A percentile compares a stretch with the other conserved stretches of the same genome.
phyloP scores from a whole-genome alignment of 495 filamentous ascomycete species.

The Aspergillus avenaceus region DNA sequence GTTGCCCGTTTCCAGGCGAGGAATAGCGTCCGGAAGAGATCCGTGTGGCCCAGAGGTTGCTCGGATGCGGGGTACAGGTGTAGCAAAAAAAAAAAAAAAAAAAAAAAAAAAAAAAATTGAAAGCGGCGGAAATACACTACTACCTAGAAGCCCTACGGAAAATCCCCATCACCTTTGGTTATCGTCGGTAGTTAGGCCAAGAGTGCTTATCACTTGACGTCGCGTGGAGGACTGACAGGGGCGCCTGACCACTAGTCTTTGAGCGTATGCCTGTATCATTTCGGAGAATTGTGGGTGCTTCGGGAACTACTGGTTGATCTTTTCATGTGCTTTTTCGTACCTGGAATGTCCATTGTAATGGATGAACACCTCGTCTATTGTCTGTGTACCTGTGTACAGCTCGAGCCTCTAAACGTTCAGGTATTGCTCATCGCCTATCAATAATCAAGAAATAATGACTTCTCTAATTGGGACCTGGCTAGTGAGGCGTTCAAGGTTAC shows the following conservation, averaged over 20 bases:
- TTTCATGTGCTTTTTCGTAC: constrained; percentile 5
- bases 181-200: not conserved
- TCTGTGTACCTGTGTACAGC: too few species aligned
- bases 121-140: not conserved
- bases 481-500: too few species aligned
- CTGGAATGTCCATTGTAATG: too few species aligned
- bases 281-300: not conserved
- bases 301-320: not conserved
- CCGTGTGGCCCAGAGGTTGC: constrained; percentile 19
- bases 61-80: constrained; percentile 24
- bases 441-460: too few species aligned
- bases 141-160: not conserved
- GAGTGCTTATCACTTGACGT: not conserved
- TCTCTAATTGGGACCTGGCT: too few species aligned
- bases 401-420: too few species aligned
- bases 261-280: too few species aligned
- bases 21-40: constrained; percentile 13
- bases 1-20: not conserved
- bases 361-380: too few species aligned
- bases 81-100: not conserved
- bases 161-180: too few species aligned
- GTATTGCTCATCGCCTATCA: too few species aligned
- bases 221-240: not conserved
- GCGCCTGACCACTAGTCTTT: not conserved
- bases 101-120: not conserved